Base-by-base conservation (phyloP, 169 alveolate genomes). In the Cryptosporidium parvum region DNA sequence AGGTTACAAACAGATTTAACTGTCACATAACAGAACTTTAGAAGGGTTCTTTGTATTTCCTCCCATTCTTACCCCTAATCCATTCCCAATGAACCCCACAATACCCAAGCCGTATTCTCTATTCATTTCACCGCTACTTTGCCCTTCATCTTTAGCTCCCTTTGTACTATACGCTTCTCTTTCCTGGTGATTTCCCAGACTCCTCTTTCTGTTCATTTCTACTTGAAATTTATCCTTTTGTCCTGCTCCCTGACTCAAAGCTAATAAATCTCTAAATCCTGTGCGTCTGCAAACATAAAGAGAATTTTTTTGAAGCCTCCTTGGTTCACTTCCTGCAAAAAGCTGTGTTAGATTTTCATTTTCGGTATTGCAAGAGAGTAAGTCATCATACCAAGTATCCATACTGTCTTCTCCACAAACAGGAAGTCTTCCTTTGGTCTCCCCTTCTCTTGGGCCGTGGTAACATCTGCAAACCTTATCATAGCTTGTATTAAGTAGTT, bases 341-440 rank as follows among this genome's bases (percentile, higher is more conserved):
- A 65, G 29, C 14, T 65, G 53, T 56, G 37, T 37, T 29, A 29
- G 31, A 59, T 73, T 51, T 31, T 73, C 86, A 59, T 56, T 73
- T 73, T 73, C 86, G 39, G 86, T 73, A 59, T 73, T 73, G 56
- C 44, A 33, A 21, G 70, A 73, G 18, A 73, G 70, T 59, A 73
- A 73, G 52, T 73, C 86, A 58, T 52, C 68, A 58, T 73, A 73
- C 86, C 86, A 73, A 73, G 44, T 53, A 58, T 73, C 86, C 86
- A 73, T 73, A 44, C 86, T 73, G 7, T 73, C 86, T 33, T 73
- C 86, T 5, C 86, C 86, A 35, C 86, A 73, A 18, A 73, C 70
- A 0, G 70, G 68, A 31, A 73, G 52, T 31, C 21, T 53, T 31
- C 70, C 70, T 14, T 37, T 59, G 52, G 9, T 44, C 10, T 58